These are phyloP conservation scores for Ceratocystis ficicola DNA, from an alignment of 2,329 filamentous ascomycete genomes.

Conservation along the genomic window DNA sequence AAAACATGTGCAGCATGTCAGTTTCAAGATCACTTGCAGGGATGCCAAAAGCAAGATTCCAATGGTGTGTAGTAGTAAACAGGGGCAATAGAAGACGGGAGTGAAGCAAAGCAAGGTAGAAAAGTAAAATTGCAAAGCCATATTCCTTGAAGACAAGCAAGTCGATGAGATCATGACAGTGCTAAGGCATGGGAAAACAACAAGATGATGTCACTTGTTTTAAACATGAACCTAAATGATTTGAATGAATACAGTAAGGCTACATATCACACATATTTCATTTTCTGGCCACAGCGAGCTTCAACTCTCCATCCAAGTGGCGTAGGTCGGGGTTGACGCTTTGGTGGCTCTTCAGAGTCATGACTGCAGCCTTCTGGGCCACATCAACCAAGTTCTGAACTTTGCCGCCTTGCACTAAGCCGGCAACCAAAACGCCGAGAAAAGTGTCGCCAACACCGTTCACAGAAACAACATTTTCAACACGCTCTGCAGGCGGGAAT, in stretches of 20 bases:
- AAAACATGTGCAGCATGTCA: too few relatives aligned
- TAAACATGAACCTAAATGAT: not conserved
- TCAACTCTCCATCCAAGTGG: conserved; percentile 34
- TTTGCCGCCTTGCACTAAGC: conserved; percentile 49
- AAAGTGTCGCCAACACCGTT: conserved; percentile 95
- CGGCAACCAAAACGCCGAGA: conserved; percentile 70
- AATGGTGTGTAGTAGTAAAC: too few relatives aligned
- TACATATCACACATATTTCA: not conserved
- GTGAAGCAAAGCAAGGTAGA: too few relatives aligned
- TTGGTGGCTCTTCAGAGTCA: conserved; percentile 63
- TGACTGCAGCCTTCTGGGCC: conserved; percentile 68
- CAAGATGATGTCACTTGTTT: not conserved
- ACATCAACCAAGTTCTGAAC: conserved; percentile 56
- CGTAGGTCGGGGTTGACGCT: conserved; percentile 53
- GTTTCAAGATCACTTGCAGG: too few relatives aligned
- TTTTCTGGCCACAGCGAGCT: conserved; percentile 23
- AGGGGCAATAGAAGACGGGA: too few relatives aligned
- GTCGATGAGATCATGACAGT: too few relatives aligned
- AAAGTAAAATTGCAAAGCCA: too few relatives aligned
- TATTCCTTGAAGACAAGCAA: too few relatives aligned
- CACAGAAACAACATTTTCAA: conserved; percentile 60
- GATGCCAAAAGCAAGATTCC: too few relatives aligned
- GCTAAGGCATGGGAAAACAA: not conserved
- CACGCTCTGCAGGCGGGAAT: conserved; percentile 53
- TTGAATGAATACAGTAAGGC: not conserved